Percentiles rank a stretch among this genome's conserved stretches.
Conservation (phyloP, 2,329 filamentous ascomycete species). For the Ophiostoma angusticollis region DNA sequence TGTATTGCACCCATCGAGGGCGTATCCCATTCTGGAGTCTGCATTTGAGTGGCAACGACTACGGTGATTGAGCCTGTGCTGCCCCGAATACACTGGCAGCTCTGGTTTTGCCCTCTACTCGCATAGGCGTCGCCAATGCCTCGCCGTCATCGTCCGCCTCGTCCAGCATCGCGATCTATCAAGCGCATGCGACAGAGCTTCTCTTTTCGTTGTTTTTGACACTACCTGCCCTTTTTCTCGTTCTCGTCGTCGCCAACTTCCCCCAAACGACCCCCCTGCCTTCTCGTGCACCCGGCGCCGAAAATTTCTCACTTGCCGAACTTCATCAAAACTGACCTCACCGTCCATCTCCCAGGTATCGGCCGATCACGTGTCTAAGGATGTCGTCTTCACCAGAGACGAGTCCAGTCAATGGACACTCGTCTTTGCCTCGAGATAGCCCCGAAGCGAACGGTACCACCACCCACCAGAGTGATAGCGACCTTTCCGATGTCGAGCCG, state of each 20-base stretch:
- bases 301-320: conserved; percentile 18
- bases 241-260: conserved; percentile 3
- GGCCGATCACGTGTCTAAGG: conserved; percentile 45
- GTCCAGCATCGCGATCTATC: conserved; percentile 10
- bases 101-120: background rate
- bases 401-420: conserved; percentile 54
- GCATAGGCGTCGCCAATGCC: conserved; percentile 8
- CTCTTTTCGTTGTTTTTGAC: background rate
- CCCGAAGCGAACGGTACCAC: conserved; percentile 25
- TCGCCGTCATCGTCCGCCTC: conserved; percentile 14
- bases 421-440: conserved; percentile 40
- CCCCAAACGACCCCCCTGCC: background rate
- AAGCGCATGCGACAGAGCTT: conserved; percentile 11
- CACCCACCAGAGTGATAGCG: conserved; percentile 53
- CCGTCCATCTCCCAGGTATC: conserved; percentile 43
- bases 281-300: background rate
- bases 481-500: conserved; percentile 57
- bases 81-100: conserved; percentile 2
- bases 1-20: conserved; percentile 8
- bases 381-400: conserved; percentile 51
- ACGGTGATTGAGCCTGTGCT: background rate
- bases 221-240: background rate
- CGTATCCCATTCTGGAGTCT: background rate
- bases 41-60: background rate
- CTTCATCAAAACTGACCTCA: conserved; percentile 29